Evolutionary conservation across 1,284 basidiomycete genomes (phyloP), one percentile per base, ranked within the genome.

Genomic region (Microstroma glucosiphilum): DNA sequence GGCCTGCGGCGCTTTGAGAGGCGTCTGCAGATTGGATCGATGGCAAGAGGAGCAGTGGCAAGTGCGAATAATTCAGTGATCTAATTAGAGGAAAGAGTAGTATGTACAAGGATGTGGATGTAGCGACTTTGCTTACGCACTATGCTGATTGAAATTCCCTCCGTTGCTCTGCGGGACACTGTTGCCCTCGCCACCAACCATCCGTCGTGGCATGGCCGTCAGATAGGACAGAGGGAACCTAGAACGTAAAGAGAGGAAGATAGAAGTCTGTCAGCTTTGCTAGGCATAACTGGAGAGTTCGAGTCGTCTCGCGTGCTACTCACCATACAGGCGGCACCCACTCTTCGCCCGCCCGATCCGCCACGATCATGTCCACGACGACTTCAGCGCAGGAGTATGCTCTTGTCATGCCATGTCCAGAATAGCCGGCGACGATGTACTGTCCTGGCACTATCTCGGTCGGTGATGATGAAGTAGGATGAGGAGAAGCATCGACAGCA

Each of bases 361-460:
- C 83, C 0, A 77, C 57, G 55, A 90, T 82, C 86, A 90, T 88
- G 17, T 83, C 81, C 1, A 85, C 85, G 1, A 89, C 80, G 2
- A 82, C 84, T 70, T 88, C 84, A 15, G 87, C 89, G 69, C 89
- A 89, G 59, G 17, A 62, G 51, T 69, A 63, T 2, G 88, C 86
- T 1, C 88, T 84, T 3, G 88, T 86, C 88, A 91, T 91, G 4
- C 89, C 89, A 69, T 90, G 89, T 0, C 89, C 89, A 0, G 84
- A 82, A 72, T 86, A 90, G 8, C 89, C 89, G 0, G 87, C 89
- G 1, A 86, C 82, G 19, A 91, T 84, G 68, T 85, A 91, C 67
- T 91, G 88, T 0, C 87, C 86, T 17, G 60, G 37, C 6, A 68
- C 41, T 19, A 26, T 13, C 2, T 54, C 51, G 2, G 26, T 25